Percentiles rank a stretch among this genome's conserved stretches.
These are phyloP conservation scores for Fusarium pseudoanthophilum DNA, from an alignment of 2,329 filamentous ascomycete genomes.

Conservation along the genomic window DNA sequence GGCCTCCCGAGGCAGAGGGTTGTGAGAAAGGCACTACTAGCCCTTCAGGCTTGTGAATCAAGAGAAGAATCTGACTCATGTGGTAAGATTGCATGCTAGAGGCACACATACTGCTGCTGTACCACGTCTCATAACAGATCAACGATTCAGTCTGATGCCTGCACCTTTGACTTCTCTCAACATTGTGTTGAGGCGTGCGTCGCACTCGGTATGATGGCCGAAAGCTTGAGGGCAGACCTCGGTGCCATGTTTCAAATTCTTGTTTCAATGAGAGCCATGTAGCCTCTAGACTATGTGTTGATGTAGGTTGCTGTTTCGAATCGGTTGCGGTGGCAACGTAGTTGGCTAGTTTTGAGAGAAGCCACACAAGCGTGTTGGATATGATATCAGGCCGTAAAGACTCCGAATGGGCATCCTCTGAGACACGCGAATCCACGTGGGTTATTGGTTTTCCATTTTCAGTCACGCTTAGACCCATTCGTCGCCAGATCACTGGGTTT, in stretches of 20 bases:
- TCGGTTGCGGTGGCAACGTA: not conserved
- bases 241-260: not conserved
- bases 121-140: not conserved
- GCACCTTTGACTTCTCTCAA: too few species aligned
- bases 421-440: not conserved
- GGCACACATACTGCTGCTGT: not conserved
- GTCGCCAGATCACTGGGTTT: not conserved
- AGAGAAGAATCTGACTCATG: not conserved
- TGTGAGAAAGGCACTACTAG: too few species aligned
- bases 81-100: not conserved
- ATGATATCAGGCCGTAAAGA: not conserved
- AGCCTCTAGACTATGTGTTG: not conserved
- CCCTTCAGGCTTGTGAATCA: not conserved
- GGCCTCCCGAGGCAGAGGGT: not conserved
- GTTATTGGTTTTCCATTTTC: not conserved
- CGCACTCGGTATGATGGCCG: not conserved
- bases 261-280: not conserved
- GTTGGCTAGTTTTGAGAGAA: not conserved
- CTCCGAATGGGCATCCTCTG: not conserved
- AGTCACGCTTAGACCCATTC: not conserved
- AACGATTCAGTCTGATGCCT: not conserved
- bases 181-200: not conserved
- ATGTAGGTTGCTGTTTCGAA: not conserved
- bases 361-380: not conserved
- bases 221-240: not conserved